phyloP scores from a whole-genome alignment of 768 basidiomycete species.

The Phylloporus sp. region DNA sequence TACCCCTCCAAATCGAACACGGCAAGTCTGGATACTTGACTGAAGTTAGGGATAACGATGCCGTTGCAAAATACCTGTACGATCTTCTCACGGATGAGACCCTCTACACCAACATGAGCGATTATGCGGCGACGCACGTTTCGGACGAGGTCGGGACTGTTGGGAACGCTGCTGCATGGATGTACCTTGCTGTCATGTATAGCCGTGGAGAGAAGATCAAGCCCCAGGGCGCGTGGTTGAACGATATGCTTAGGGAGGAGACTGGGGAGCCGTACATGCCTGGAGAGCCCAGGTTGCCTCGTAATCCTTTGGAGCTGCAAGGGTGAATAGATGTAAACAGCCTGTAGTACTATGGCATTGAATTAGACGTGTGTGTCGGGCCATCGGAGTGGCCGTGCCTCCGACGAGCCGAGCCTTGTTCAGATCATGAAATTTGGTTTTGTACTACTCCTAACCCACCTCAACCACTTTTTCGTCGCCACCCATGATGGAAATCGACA shows the following conservation, averaged over 20 bases:
- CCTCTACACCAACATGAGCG: constrained; percentile 58
- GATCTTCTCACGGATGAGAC: constrained; percentile 72
- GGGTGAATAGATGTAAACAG: constrained; percentile 11
- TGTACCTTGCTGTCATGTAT: constrained; percentile 78
- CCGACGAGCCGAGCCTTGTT: background rate
- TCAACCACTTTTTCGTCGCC: background rate
- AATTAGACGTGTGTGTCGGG: too few species aligned
- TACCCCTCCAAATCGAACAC: constrained; percentile 85
- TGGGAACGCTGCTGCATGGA: constrained; percentile 65
- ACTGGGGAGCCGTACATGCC: constrained; percentile 63
- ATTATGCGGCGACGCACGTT: constrained; percentile 69
- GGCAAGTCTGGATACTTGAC: constrained; percentile 87
- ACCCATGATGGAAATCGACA: constrained; percentile 52
- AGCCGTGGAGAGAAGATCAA: constrained; percentile 67
- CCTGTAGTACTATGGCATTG: too few species aligned
- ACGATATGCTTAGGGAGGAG: constrained; percentile 73
- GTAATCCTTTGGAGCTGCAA: constrained; percentile 51
- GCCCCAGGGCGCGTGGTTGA: constrained; percentile 81
- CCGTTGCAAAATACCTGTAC: constrained; percentile 72
- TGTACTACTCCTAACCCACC: constrained; percentile 1
- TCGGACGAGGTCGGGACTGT: constrained; percentile 83
- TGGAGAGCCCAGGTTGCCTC: constrained; percentile 70
- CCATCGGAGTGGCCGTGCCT: constrained; percentile 6
- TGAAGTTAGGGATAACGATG: constrained; percentile 65
- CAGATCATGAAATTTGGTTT: background rate